Evolutionary conservation across 306 rosid species (phyloP).

Genomic region (Cicer yamashitae): DNA sequence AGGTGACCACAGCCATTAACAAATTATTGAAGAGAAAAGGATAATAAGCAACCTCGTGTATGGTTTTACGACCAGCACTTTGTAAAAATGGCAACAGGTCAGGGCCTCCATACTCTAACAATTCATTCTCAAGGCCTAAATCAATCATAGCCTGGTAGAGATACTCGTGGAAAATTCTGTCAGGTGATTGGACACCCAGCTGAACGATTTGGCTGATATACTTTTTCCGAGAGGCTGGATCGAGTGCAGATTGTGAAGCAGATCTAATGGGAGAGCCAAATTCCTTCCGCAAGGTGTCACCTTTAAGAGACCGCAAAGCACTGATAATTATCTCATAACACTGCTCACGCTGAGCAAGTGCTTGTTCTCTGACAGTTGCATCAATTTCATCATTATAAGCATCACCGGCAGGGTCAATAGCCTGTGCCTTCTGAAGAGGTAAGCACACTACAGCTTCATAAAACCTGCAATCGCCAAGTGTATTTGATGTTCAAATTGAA

Average conservation of each 20-base stretch:
- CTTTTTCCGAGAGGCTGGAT: constrained; percentile 75
- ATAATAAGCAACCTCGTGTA: constrained; percentile 68
- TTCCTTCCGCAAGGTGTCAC: constrained; percentile 67
- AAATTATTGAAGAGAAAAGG: constrained; percentile 39
- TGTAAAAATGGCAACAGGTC: constrained; percentile 90
- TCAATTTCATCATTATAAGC: constrained; percentile 90
- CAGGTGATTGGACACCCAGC: constrained; percentile 93
- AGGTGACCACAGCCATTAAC: constrained; percentile 32
- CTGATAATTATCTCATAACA: constrained; percentile 89
- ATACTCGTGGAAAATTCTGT: constrained; percentile 84
- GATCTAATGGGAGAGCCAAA: constrained; percentile 82
- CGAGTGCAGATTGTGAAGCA: constrained; percentile 70
- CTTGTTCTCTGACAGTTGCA: constrained; percentile 75
- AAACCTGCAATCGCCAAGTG: constrained; percentile 65
- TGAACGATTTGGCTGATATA: constrained; percentile 91
- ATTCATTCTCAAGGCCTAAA: constrained; percentile 89
- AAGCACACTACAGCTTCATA: constrained; percentile 96
- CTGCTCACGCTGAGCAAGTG: constrained; percentile 79
- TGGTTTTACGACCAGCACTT: constrained; percentile 77
- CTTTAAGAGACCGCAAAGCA: constrained; percentile 84
- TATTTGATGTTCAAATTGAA: constrained; percentile 41
- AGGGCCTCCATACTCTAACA: constrained; percentile 95
- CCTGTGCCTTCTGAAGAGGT: constrained; percentile 97
- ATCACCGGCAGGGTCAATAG: constrained; percentile 91
- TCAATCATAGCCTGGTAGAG: constrained; percentile 93